phyloP scores from a whole-genome alignment of 495 filamentous ascomycete genomes.

The Penicillium coprophilum region DNA sequence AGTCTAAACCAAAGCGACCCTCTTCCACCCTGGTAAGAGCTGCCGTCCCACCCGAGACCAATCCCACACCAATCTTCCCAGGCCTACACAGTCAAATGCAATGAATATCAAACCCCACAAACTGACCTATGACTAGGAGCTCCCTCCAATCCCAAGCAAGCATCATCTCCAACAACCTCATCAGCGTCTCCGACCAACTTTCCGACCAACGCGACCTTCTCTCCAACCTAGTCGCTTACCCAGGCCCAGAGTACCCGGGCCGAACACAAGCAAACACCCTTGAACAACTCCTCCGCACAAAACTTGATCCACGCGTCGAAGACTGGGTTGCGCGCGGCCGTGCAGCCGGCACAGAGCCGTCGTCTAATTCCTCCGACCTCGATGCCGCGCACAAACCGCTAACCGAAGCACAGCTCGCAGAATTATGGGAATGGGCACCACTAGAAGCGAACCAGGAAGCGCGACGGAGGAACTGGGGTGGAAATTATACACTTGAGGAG shows the following conservation, averaged over 20 bases:
- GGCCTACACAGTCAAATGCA: neutral
- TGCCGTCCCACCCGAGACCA: neutral
- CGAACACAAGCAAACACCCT: conserved; percentile 65
- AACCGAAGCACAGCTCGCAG: conserved; percentile 39
- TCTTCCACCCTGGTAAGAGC: conserved; percentile 58
- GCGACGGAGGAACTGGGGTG: conserved; percentile 51
- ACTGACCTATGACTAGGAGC: conserved; percentile 44
- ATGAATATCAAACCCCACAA: neutral
- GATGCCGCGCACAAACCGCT: conserved; percentile 27
- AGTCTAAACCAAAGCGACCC: conserved; percentile 55
- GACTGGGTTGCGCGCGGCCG: conserved; percentile 67
- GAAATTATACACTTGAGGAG: conserved; percentile 71
- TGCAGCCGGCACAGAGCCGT: conserved; percentile 29
- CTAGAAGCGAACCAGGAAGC: conserved; percentile 52
- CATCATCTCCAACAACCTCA: conserved; percentile 65
- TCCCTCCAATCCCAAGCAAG: conserved; percentile 66
- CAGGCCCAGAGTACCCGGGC: conserved; percentile 72
- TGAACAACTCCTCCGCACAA: conserved; percentile 70
- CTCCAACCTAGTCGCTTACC: conserved; percentile 64
- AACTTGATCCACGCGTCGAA: conserved; percentile 72
- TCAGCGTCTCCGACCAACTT: conserved; percentile 57
- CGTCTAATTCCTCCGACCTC: conserved; percentile 4
- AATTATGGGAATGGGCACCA: conserved; percentile 53
- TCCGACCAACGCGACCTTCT: conserved; percentile 60
- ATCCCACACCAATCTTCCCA: neutral